These are phyloP conservation scores for Endocladia muricata DNA, from an alignment of 31 red algal species.

Conservation along the genomic window DNA sequence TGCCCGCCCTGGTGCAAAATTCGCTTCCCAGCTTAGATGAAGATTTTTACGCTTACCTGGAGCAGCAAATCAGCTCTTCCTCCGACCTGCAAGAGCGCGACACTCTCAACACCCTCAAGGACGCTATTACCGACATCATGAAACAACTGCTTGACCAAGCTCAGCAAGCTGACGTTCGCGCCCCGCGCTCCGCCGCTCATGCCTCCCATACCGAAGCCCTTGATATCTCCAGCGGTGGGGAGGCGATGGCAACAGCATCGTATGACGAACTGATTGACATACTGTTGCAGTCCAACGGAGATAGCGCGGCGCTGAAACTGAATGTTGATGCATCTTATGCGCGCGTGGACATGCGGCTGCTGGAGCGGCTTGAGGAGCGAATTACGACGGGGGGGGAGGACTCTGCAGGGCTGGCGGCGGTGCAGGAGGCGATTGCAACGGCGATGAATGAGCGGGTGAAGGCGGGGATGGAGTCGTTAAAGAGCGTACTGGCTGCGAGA, in stretches of 20 bases:
- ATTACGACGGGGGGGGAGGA: constrained; percentile 12
- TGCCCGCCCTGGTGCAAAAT: constrained; percentile 67
- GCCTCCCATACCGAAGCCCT: constrained; percentile 5
- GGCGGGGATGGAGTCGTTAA: constrained; percentile 34
- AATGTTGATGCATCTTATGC: constrained; percentile 65
- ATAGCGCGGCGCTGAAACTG: constrained; percentile 17
- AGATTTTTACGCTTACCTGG: constrained; percentile 80
- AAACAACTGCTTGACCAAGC: constrained; percentile 32
- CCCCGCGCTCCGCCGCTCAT: not conserved
- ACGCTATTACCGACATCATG: constrained; percentile 87
- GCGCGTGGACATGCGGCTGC: constrained; percentile 62
- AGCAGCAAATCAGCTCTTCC: constrained; percentile 65
- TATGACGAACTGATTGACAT: constrained; percentile 30
- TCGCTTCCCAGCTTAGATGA: constrained; percentile 64
- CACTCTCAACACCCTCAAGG: constrained; percentile 62
- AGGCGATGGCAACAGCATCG: not conserved
- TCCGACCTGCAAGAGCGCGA: constrained; percentile 79
- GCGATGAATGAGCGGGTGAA: constrained; percentile 82
- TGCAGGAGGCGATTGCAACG: constrained; percentile 49
- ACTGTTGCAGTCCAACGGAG: constrained; percentile 3
- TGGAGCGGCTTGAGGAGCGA: constrained; percentile 71
- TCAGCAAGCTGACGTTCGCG: constrained; percentile 8
- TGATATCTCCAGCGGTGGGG: constrained; percentile 9
- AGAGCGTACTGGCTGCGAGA: constrained; percentile 49
- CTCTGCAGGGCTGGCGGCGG: not conserved